phyloP scores from a whole-genome alignment of 2,329 filamentous ascomycete genomes.

The Penicillium sp. region DNA sequence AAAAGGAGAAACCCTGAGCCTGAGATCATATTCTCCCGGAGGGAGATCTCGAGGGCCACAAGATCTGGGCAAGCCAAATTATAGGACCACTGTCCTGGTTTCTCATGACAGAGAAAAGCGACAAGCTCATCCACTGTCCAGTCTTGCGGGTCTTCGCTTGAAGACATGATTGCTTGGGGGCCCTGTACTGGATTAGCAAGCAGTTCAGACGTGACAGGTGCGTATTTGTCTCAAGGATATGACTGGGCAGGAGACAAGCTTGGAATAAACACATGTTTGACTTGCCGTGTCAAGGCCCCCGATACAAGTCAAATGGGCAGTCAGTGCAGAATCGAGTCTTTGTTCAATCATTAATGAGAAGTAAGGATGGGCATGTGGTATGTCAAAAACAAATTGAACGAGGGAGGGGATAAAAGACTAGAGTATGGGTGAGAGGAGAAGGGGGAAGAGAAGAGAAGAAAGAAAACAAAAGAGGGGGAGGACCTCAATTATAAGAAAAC shows the following conservation, averaged over 20 bases:
- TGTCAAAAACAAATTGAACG: not conserved
- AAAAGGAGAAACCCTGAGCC: not conserved
- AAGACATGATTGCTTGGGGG: not conserved
- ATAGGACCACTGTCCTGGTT: not conserved
- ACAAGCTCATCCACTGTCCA: not conserved
- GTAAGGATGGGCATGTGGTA: not conserved
- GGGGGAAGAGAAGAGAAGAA: not conserved
- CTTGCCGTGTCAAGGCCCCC: not conserved
- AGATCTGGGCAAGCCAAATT: not conserved
- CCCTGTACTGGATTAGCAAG: not conserved
- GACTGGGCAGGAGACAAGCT: not conserved
- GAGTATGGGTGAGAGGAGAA: not conserved
- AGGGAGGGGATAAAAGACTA: not conserved
- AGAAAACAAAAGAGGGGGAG: not conserved
- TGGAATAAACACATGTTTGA: not conserved
- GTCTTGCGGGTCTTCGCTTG: not conserved
- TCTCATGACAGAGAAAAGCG: not conserved
- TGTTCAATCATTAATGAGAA: not conserved
- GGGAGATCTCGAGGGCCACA: not conserved
- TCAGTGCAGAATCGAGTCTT: too few species aligned
- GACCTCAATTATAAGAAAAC: not conserved
- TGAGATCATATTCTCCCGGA: not conserved
- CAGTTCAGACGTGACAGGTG: not conserved
- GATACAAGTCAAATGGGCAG: too few species aligned
- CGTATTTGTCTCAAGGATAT: not conserved